Percentiles rank a stretch among this genome's conserved stretches.
Evolutionary conservation across 108 stramenopile species (phyloP).

Genomic region (Nitzschia sp.): DNA sequence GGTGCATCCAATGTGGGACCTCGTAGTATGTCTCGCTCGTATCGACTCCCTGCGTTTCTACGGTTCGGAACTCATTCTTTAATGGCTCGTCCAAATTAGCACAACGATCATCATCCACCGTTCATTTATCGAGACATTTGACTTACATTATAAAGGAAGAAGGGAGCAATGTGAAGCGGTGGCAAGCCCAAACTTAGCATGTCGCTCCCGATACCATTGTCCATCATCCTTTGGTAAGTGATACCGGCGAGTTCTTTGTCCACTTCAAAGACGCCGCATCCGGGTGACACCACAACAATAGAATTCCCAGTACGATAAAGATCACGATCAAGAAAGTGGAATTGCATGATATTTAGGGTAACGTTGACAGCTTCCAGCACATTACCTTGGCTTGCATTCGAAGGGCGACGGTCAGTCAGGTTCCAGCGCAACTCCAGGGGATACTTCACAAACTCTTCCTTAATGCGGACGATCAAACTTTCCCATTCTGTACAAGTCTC

Average conservation of each 20-base stretch:
- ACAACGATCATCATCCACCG: too few species aligned
- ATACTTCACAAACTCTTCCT: constrained; percentile 88
- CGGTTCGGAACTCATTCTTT: constrained; percentile 36
- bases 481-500: constrained; percentile 81
- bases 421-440: constrained; percentile 86
- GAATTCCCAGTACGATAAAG: constrained; percentile 93
- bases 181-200: constrained; percentile 94
- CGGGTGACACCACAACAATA: constrained; percentile 93
- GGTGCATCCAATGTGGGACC: constrained; percentile 90
- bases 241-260: constrained; percentile 88
- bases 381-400: constrained; percentile 92
- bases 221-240: constrained; percentile 99
- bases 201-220: constrained; percentile 98
- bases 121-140: too few species aligned
- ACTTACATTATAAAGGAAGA: constrained; percentile 89
- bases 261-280: constrained; percentile 94
- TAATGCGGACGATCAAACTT: constrained; percentile 75
- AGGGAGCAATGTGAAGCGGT: constrained; percentile 96
- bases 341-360: constrained; percentile 94
- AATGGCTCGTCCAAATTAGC: too few species aligned
- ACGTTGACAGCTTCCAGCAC: constrained; percentile 97
- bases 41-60: constrained; percentile 29
- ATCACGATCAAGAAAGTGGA: constrained; percentile 95
- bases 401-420: constrained; percentile 62
- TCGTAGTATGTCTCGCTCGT: constrained; percentile 64